Base-by-base conservation (phyloP, 768 basidiomycete genomes). In the Tephrocybe sp. region DNA sequence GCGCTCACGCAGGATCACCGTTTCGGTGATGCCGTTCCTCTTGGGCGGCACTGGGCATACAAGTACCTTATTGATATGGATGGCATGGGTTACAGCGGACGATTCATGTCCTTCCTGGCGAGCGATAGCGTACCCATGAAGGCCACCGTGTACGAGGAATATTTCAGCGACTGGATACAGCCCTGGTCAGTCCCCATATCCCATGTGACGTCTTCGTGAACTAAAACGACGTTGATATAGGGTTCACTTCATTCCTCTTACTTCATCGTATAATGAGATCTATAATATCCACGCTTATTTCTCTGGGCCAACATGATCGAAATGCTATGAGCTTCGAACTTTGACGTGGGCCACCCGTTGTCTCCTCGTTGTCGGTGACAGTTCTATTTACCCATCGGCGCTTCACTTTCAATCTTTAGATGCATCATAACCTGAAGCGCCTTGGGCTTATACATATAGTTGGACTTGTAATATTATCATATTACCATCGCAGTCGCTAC, bases 211-310 rank as follows among this genome's bases (percentile, higher is more conserved):
- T 46, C 18, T 30, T 21, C 9, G 5, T 40, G 38, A 24, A 5
- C 22, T 25, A 21, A 40, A 16, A 7, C 38, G 28, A 30, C 28
- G 28, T 30, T 13, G 7, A 30, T 21, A 9, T n/a, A 92, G 92
- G 95, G 76, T 98, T 21, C 96, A 99, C 69, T 99, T 82, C 63
- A 95, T 99, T 56, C 96, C 96, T 0, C 69, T 99, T 27, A 93
- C 93, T 0, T 76, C 86, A 32, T 77, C 84, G 3, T 98, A 98
- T 68, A 70, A 78, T 37, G 96, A 99, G 69, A 84, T 99, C 44
- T 97, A 98, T 73, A 95, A n/a, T n/a, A n/a, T n/a, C 48, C 83
- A 90, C 60, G 80, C 92, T 2, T 98, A 87, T 98, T 73, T 92
- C 91, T 98, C 21, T 86, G 80, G 73, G 80, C 86, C 9, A 92